Evolutionary conservation across 2,329 filamentous ascomycete species (phyloP).

Genomic region (Diplodia corticola): DNA sequence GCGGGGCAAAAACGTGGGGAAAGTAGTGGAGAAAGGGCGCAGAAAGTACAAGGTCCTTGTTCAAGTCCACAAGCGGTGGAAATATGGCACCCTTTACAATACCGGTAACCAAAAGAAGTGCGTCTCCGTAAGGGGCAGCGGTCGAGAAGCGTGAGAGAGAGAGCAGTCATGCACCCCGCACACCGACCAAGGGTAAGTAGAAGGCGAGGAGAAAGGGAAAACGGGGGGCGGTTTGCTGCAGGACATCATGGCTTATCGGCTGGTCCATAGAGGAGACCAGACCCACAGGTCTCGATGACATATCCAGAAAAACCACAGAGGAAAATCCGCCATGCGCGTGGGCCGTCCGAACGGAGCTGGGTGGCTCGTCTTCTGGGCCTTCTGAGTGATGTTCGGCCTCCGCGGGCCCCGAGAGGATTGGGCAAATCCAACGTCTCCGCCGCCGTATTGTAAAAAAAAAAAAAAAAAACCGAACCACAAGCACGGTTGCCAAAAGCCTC

Average conservation of each 20-base stretch:
- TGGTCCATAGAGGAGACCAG: background rate
- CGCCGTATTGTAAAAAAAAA: background rate
- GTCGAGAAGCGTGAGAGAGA: background rate
- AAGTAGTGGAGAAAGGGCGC: background rate
- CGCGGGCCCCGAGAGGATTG: constrained; percentile 8
- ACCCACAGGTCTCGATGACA: background rate
- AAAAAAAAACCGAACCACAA: background rate
- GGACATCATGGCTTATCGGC: background rate
- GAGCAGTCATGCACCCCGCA: background rate
- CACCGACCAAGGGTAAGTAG: background rate
- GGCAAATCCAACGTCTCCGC: background rate
- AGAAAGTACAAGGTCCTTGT: too few relatives aligned
- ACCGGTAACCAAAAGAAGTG: background rate
- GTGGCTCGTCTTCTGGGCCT: background rate
- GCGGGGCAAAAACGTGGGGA: background rate
- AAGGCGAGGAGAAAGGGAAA: background rate
- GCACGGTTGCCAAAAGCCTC: background rate
- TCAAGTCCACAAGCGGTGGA: background rate
- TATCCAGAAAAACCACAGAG: background rate
- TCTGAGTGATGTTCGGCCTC: background rate
- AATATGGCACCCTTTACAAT: background rate
- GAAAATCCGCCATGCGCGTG: background rate
- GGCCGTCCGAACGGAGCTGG: background rate
- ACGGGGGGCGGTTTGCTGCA: too few relatives aligned
- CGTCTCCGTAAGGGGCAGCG: background rate